A percentile compares a stretch with the other conserved stretches of the same genome.
Conservation (phyloP, 306 rosid species). For the Biancaea sappan region DNA sequence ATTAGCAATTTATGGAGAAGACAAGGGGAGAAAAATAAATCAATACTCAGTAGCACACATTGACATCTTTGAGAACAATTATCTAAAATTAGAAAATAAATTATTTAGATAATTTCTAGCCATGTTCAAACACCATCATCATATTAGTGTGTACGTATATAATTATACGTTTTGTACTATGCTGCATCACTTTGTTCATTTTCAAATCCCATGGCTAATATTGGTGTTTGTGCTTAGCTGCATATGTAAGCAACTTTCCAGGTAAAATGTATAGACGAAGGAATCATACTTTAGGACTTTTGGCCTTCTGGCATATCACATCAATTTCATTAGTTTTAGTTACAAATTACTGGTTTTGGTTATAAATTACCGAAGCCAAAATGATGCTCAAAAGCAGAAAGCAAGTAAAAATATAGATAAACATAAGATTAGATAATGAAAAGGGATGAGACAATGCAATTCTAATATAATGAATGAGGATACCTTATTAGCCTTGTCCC, state of each 20-base stretch:
- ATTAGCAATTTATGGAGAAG: neutral
- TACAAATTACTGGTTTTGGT: neutral
- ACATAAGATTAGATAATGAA: neutral
- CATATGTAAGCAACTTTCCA: neutral
- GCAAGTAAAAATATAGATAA: neutral
- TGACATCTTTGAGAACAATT: neutral
- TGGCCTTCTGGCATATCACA: neutral
- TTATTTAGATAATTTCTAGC: neutral
- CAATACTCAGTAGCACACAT: neutral
- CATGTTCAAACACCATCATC: neutral
- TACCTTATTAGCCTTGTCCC: conserved; percentile 94
- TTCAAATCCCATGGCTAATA: neutral
- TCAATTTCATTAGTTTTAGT: neutral
- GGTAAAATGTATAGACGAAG: neutral
- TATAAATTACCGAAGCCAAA: neutral
- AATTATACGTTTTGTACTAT: neutral
- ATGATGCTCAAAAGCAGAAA: neutral
- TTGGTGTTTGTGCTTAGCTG: neutral
- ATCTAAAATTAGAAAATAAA: neutral
- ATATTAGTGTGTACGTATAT: neutral
- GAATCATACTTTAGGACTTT: neutral
- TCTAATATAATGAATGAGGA: neutral
- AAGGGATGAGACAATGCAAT: conserved; percentile 2
- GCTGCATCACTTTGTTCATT: neutral
- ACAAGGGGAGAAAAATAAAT: neutral